Evolutionary conservation across 441 rosid genomes (phyloP).

Genomic region (Aquilaria agallochum): DNA sequence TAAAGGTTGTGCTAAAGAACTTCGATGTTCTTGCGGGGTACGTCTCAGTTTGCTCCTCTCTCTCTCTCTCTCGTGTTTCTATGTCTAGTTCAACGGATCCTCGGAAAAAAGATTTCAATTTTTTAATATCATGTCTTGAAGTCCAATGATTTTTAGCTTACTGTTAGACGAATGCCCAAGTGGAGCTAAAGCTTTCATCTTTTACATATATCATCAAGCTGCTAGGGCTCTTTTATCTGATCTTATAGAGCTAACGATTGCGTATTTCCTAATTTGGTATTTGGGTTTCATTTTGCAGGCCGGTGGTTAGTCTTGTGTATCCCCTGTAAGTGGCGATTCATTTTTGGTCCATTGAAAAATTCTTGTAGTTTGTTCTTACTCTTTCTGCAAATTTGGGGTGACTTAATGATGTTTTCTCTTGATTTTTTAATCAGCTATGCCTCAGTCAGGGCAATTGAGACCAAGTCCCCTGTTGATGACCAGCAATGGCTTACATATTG

Average conservation of each 20-base stretch:
- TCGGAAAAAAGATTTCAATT: too few species aligned
- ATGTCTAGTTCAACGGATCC: not conserved
- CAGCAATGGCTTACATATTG: conserved; percentile 97
- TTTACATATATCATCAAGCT: too few species aligned
- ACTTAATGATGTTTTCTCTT: conserved; percentile 3
- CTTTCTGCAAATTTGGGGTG: conserved; percentile 7
- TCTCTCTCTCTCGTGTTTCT: not conserved
- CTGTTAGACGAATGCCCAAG: too few species aligned
- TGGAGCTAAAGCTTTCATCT: too few species aligned
- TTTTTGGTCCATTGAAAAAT: not conserved
- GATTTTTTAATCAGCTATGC: conserved; percentile 58
- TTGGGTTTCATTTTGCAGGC: conserved; percentile 55
- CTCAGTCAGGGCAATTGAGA: conserved; percentile 85
- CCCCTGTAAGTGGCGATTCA: conserved; percentile 67
- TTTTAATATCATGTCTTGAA: too few species aligned
- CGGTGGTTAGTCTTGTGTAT: conserved; percentile 83
- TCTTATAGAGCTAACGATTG: too few species aligned
- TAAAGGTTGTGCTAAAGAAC: conserved; percentile 73
- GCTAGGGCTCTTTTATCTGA: too few species aligned
- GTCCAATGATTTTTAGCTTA: too few species aligned
- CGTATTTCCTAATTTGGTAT: conserved; percentile 16
- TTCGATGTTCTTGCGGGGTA: conserved; percentile 96
- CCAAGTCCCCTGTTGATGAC: conserved; percentile 79
- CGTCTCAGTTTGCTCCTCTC: conserved; percentile 1
- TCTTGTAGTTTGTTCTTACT: not conserved